phyloP scores from a whole-genome alignment of 176 grass and related monocot genomes.

The Avena eriantha region DNA sequence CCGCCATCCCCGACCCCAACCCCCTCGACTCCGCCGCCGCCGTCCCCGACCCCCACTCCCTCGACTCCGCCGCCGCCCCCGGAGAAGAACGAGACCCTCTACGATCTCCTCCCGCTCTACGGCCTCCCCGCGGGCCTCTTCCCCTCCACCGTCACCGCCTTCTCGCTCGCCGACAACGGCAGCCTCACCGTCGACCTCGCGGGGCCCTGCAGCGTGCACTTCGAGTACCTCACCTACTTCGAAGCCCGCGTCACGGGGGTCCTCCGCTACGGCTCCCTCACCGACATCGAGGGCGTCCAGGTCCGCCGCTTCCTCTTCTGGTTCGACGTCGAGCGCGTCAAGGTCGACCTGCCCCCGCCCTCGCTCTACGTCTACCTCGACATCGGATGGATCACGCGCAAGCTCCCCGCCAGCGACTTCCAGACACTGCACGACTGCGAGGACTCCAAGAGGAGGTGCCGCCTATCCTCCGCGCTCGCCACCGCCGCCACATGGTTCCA shows the following conservation, averaged over 20 bases:
- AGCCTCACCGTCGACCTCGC: constrained; percentile 67
- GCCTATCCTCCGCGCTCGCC: constrained; percentile 50
- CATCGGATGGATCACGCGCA: constrained; percentile 77
- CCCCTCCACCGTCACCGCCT: constrained; percentile 65
- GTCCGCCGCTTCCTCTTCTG: constrained; percentile 75
- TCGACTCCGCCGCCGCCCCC: not conserved
- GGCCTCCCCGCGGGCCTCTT: constrained; percentile 69
- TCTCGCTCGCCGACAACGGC: constrained; percentile 60
- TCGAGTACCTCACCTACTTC: constrained; percentile 65
- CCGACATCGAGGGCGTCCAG: constrained; percentile 55
- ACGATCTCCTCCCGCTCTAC: constrained; percentile 67
- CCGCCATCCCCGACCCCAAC: not conserved
- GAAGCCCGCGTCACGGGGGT: constrained; percentile 47
- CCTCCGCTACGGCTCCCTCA: constrained; percentile 64
- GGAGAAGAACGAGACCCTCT: constrained; percentile 38
- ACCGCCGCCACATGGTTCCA: constrained; percentile 48
- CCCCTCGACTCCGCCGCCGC: not conserved
- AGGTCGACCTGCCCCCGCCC: constrained; percentile 74
- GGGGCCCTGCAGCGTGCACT: constrained; percentile 62
- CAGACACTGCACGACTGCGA: constrained; percentile 66
- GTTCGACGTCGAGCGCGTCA: constrained; percentile 64
- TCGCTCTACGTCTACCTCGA: constrained; percentile 68
- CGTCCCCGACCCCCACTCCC: not conserved
- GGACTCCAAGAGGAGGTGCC: constrained; percentile 37
- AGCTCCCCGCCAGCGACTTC: constrained; percentile 65